A percentile compares a stretch with the other conserved stretches of the same genome.
Conservation (phyloP, 148 eudicot genomes). For the Nepenthes mirabilis region DNA sequence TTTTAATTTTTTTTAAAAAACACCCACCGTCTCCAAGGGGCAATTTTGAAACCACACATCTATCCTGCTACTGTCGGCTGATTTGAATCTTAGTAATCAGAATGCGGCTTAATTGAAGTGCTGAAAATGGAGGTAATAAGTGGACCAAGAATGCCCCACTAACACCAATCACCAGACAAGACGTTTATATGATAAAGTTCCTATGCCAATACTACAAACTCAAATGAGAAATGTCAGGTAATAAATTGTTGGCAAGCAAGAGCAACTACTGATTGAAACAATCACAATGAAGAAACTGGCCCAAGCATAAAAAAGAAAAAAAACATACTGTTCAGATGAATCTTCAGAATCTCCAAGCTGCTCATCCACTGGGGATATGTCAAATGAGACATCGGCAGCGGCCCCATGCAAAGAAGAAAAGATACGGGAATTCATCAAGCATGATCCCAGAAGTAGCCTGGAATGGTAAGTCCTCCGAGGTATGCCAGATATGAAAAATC, state of each 20-base stretch:
- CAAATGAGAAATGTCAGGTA: background rate
- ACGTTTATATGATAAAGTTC: no score
- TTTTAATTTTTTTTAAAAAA: no score
- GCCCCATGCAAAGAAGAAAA: slow-evolving; percentile 23
- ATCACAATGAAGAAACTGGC: slow-evolving; percentile 8
- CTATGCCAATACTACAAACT: no score
- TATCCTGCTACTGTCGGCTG: no score
- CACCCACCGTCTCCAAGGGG: no score
- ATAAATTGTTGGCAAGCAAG: background rate
- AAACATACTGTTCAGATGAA: slow-evolving; percentile 24
- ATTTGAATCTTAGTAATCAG: no score
- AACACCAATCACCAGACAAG: no score
- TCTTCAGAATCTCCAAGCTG: slow-evolving; percentile 18
- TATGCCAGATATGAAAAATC: slow-evolving; percentile 11
- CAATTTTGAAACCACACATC: no score
- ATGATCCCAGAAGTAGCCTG: slow-evolving; percentile 17
- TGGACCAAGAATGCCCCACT: no score
- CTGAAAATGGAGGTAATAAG: no score
- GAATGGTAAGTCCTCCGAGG: slow-evolving; percentile 13
- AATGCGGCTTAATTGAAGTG: no score
- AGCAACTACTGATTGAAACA: slow-evolving; percentile 8
- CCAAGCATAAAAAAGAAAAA: background rate
- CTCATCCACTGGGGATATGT: slow-evolving; percentile 20
- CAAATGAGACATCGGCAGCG: slow-evolving; percentile 23
- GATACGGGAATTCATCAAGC: slow-evolving; percentile 7